Evolutionary conservation across 306 rosid species (phyloP).

Genomic region (Vachellia pachyceras): DNA sequence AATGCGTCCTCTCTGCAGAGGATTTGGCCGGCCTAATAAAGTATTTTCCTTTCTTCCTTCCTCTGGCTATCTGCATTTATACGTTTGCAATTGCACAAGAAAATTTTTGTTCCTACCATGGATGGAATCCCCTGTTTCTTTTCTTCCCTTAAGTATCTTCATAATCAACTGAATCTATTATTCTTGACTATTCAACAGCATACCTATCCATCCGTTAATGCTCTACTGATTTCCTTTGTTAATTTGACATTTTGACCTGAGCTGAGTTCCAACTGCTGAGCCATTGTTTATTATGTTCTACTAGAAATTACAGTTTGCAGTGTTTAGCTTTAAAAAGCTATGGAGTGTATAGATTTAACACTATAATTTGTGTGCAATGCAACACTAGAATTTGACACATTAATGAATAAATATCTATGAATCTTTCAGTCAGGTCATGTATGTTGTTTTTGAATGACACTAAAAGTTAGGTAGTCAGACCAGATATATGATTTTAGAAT

Average conservation of each 20-base stretch:
- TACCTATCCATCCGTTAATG: neutral
- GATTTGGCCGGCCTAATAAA: slow-evolving; percentile 87
- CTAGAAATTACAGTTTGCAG: neutral
- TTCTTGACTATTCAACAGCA: neutral
- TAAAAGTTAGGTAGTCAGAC: neutral
- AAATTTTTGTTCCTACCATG: slow-evolving; percentile 10
- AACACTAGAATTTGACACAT: neutral
- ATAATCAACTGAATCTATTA: neutral
- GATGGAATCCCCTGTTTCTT: slow-evolving; percentile 1
- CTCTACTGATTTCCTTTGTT: neutral
- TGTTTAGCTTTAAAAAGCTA: neutral
- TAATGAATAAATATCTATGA: neutral
- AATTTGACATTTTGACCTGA: neutral
- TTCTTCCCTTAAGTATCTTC: neutral
- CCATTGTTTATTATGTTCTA: neutral
- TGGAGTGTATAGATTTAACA: neutral
- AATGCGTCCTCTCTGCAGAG: slow-evolving; percentile 67
- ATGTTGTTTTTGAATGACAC: slow-evolving; percentile 30
- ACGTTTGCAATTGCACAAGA: neutral
- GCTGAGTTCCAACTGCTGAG: neutral
- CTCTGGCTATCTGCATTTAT: slow-evolving; percentile 11
- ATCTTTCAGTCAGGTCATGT: slow-evolving; percentile 2
- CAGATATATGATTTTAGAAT: slow-evolving; percentile 22
- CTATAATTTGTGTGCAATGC: neutral
- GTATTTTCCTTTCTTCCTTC: slow-evolving; percentile 51